These are phyloP conservation scores for Backusella psychrophila DNA, from an alignment of 192 early-diverging fungal species.

Conservation along the genomic window DNA sequence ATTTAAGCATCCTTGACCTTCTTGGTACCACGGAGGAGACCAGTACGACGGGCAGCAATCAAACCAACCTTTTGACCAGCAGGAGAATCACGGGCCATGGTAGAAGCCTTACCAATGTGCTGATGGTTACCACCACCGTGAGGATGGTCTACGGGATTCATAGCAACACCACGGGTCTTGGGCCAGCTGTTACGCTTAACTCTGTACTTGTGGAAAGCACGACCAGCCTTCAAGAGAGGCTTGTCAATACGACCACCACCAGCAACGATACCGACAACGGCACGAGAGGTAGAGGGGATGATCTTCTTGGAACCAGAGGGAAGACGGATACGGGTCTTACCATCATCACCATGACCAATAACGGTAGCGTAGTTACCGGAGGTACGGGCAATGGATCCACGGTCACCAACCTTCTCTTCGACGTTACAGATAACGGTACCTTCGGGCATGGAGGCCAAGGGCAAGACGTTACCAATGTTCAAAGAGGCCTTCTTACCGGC, in stretches of 20 bases:
- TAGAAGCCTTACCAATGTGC: constrained; percentile 99
- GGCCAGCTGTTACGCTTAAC: too few relatives aligned
- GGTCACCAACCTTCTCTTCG: constrained; percentile 95
- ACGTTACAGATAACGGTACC: constrained; percentile 95
- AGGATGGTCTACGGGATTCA: constrained; percentile 95
- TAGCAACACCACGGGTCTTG: constrained; percentile 99
- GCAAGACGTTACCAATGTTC: constrained; percentile 93
- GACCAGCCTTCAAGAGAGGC: too few relatives aligned
- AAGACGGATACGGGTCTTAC: constrained; percentile 95
- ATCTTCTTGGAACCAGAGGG: constrained; percentile 99
- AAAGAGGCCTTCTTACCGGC: constrained; percentile 96
- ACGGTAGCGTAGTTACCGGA: constrained; percentile 98
- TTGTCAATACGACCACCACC: constrained; percentile 99
- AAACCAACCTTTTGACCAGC: constrained; percentile 92
- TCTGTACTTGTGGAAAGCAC: too few relatives aligned
- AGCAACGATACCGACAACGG: constrained; percentile 95
- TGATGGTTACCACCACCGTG: constrained; percentile 99
- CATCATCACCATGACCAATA: constrained; percentile 98
- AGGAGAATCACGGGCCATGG: constrained; percentile 86
- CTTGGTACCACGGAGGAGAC: constrained; percentile 99
- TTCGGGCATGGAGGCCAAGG: constrained; percentile 92
- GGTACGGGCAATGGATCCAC: constrained; percentile 91
- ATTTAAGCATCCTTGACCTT: constrained; percentile 69
- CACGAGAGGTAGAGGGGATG: constrained; percentile 87
- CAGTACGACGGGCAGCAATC: constrained; percentile 39